These are phyloP conservation scores for Psidium friedrichsthalianum DNA, from an alignment of 345 rosid species.

Conservation along the genomic window DNA sequence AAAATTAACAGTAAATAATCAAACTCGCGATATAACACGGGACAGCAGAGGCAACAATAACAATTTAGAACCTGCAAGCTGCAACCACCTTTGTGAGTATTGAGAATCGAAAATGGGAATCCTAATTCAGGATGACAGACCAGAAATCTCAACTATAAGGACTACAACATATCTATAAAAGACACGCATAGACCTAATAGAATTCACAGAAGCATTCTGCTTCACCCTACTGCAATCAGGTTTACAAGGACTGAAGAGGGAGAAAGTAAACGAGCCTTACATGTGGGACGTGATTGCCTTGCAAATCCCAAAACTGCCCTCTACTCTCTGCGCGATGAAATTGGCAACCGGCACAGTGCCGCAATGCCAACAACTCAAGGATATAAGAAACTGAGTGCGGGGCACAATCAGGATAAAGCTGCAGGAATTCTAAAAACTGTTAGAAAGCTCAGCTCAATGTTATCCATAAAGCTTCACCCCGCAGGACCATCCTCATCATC, in stretches of 20 bases:
- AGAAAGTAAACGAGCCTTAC: constrained; percentile 21
- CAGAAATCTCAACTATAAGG: not conserved
- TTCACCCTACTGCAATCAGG: not conserved
- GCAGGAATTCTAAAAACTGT: constrained; percentile 6
- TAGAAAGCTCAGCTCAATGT: not conserved
- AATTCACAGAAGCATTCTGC: not conserved
- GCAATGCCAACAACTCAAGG: constrained; percentile 63
- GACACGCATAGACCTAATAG: not conserved
- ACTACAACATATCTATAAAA: not conserved
- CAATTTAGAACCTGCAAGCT: not conserved
- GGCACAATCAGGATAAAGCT: constrained; percentile 96
- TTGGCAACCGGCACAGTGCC: constrained; percentile 86
- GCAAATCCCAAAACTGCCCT: constrained; percentile 66
- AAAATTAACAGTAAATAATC: not conserved
- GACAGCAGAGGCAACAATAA: not conserved
- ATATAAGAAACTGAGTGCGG: constrained; percentile 77
- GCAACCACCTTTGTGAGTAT: not conserved
- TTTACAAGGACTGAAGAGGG: not conserved
- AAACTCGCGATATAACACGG: not conserved
- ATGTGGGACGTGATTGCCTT: constrained; percentile 67
- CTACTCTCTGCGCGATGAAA: constrained; percentile 79
- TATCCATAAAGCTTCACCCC: not conserved
- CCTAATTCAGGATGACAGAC: not conserved
- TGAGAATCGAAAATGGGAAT: not conserved
- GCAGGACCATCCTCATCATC: not conserved